Evolutionary conservation across 805 yeast genomes (phyloP), one percentile per base, ranked within the genome.

Genomic region (Jamesozyma piceae): DNA sequence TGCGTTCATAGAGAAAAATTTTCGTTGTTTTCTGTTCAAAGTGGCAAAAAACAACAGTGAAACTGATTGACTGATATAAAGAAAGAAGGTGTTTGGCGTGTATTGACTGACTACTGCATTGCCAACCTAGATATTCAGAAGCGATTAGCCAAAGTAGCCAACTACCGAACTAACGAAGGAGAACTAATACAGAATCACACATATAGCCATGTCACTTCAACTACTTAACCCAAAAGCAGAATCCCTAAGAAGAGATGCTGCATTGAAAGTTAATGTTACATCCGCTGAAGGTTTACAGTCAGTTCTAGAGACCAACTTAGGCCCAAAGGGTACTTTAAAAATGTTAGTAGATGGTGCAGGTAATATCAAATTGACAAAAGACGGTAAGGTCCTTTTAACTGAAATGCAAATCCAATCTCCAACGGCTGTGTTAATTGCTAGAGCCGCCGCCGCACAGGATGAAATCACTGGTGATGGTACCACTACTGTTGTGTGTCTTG

Each of bases 381-480:
- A 92, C 63, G 98, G 98, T 41, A 89, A 90, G 60, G 97, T 92
- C 6, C 69, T 92, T 43, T 71, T 92, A 46, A 77, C 84, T 33
- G 98, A 92, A 61, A 92, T 92, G 98, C 98, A 92, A 67, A 90
- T 90, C 65, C 92, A 84, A 62, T 80, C 83, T 49, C 94, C 94
- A 10, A 84, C 94, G 3, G 94, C 94, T 0, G 84, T 83, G 29
- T 78, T 83, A 84, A 83, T 83, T 66, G 95, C 98, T 2, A 75
- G 97, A 51, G 98, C 97, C 13, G 98, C 98, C 39, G 79, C 95
- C 37, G 97, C 98, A 0, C 98, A 92, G 66, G 98, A 92, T 64
- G 98, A 92, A 65, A 87, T 92, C 60, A 85, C 97, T n/a, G 98
- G 98, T 39, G 98, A 92, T 65, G 98, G 98, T 50, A 92, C 98